A percentile compares a stretch with the other conserved stretches of the same genome.
phyloP scores from a whole-genome alignment of 2,329 filamentous ascomycete species.

The Beauveria pseudobassiana region DNA sequence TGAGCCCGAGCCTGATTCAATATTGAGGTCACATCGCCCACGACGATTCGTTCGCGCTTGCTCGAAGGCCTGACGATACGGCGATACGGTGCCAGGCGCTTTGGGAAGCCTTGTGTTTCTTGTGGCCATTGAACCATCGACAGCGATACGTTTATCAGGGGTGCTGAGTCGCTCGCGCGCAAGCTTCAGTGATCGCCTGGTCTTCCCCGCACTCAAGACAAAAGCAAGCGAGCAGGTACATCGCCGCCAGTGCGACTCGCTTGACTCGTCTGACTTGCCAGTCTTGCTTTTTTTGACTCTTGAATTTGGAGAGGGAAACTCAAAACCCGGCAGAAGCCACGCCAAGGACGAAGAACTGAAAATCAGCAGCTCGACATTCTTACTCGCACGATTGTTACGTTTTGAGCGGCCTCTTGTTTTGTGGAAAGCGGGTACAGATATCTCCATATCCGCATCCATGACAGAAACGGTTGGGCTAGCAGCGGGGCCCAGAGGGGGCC shows the following conservation, averaged over 20 bases:
- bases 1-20: neutral
- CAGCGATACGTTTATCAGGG: neutral
- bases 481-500: neutral
- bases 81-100: neutral
- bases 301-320: neutral
- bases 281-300: neutral
- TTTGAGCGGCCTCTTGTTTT: neutral
- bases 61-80: neutral
- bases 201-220: neutral
- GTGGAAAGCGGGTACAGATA: neutral
- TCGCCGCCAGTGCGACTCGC: too few species aligned
- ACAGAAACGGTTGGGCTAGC: constrained; percentile 4
- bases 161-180: neutral
- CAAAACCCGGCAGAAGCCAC: neutral
- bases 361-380: neutral
- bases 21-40: neutral
- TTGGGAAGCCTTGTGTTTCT: neutral
- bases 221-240: neutral
- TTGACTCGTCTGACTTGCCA: too few species aligned
- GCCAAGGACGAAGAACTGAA: neutral
- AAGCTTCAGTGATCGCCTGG: neutral
- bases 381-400: neutral
- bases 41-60: neutral
- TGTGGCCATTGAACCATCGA: neutral
- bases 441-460: neutral